phyloP scores from a whole-genome alignment of 805 yeast species.

The Zygosaccharomyces pseudorouxii region DNA sequence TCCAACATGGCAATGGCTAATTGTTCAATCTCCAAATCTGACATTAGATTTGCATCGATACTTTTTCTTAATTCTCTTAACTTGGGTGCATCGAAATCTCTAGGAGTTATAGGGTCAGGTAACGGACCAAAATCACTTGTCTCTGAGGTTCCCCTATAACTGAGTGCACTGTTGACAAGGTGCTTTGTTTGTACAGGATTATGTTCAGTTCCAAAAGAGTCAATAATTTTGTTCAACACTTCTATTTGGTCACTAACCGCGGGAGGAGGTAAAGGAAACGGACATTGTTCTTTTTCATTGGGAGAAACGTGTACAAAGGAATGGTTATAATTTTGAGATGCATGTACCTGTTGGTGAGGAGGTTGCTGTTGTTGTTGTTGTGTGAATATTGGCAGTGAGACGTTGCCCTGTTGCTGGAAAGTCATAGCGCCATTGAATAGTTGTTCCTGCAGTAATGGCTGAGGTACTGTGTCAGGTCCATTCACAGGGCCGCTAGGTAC shows the following conservation, averaged over 20 bases:
- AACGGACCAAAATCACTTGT: constrained; percentile 60
- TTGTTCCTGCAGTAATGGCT: constrained; percentile 34
- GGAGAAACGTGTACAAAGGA: constrained; percentile 14
- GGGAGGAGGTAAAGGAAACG: constrained; percentile 36
- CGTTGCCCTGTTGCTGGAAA: constrained; percentile 32
- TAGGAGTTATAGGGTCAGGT: constrained; percentile 61
- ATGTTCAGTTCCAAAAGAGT: constrained; percentile 22
- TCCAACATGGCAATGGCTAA: constrained; percentile 77
- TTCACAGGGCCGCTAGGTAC: constrained; percentile 10
- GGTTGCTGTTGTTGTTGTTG: constrained; percentile 21
- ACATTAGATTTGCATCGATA: constrained; percentile 50
- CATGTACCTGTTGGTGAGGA: constrained; percentile 13
- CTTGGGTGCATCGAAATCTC: constrained; percentile 83
- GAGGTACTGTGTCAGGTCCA: constrained; percentile 15
- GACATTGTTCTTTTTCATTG: constrained; percentile 34
- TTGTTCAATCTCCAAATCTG: constrained; percentile 69
- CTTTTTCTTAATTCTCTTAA: constrained; percentile 80
- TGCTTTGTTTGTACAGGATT: constrained; percentile 37
- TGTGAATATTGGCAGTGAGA: constrained; percentile 31
- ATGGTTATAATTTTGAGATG: constrained; percentile 13
- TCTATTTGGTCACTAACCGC: constrained; percentile 16
- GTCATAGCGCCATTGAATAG: constrained; percentile 32
- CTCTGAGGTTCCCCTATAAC: constrained; percentile 44
- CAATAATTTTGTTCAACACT: constrained; percentile 20
- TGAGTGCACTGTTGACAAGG: constrained; percentile 42